Base-by-base conservation (phyloP, 352 stramenopile species). In the Phytopythium ostracodes region DNA sequence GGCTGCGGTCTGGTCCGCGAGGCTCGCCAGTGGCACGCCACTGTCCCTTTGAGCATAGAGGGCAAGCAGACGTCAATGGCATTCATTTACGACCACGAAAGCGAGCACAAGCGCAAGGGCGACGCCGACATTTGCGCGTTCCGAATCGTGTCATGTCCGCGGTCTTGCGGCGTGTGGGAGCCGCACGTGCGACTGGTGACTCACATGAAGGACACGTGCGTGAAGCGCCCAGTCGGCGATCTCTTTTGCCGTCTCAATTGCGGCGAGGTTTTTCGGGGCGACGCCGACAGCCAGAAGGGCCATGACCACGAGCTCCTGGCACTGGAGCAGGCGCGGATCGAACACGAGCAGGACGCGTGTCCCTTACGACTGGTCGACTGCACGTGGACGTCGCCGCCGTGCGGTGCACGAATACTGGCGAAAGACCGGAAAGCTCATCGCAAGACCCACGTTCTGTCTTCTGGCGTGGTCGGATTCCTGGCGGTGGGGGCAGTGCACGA, bases 341-440 rank as follows among this genome's bases (percentile, higher is more conserved):
- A 76, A 9, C 84, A 93, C 58, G 84, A 93, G 42, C 70, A 89
- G 67, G 84, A 93, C 31, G 77, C 83, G 35, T 93, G 84, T 36
- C 56, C 59, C 18, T 55, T 87, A 10, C 84, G 84, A 7, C 84
- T 87, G 55, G 80, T 91, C 7, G 72, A 78, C 55, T 93, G 84
- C 60, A 88, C 77, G 31, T 93, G 84, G 84, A 49, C 53, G 10
- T 46, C 53, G 9, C 81, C 81, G 15, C 77, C 79, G 40, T 93
- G 84, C 57, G 67, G 75, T 18, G 77, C 70, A 1, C 36, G 61
- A 3, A 76, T 91, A 33, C 9, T 79, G 9, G 81, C 84, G 1
- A 80, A 76, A 46, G 80, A 93, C 22, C 73, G 80, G 27, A 90
- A 89, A 36, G 65, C 68, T 24, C 84, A 93, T 40, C 75, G 84